Conservation (phyloP, 2,329 filamentous ascomycete species). For the Aspergillus niger region DNA sequence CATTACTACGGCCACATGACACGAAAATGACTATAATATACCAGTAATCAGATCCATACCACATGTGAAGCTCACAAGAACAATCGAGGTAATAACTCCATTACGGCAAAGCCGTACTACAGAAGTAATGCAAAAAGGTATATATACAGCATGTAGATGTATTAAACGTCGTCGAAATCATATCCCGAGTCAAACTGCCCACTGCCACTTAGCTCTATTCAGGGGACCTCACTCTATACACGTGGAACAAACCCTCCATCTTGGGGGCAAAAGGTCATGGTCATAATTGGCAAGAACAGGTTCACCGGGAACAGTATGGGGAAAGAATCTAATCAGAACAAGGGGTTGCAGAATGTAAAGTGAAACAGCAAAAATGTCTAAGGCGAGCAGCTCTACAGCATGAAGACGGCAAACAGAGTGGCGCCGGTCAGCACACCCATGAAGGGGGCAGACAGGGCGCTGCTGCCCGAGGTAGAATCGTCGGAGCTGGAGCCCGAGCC, state of each 20-base stretch:
- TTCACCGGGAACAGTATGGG: conserved; percentile 6
- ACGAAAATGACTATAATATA: no score
- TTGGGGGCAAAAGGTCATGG: background rate
- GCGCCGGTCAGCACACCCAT: conserved; percentile 30
- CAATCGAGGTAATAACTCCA: no score
- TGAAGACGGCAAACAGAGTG: conserved; percentile 30
- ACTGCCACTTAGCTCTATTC: conserved; percentile 1
- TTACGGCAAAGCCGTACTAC: background rate
- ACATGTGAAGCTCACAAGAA: no score
- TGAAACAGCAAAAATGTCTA: background rate
- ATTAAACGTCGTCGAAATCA: conserved; percentile 7
- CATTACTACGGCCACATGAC: no score
- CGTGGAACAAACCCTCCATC: background rate
- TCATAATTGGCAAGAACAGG: background rate
- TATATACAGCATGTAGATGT: conserved; percentile 3
- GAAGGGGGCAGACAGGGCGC: conserved; percentile 25
- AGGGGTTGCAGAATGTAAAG: background rate
- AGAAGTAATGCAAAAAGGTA: background rate
- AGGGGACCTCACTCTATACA: conserved; percentile 1
- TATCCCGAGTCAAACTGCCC: conserved; percentile 2
- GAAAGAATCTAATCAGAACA: background rate
- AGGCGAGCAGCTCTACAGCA: conserved; percentile 25
- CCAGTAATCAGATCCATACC: no score
- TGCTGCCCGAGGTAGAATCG: background rate
- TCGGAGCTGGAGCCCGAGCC: conserved; percentile 18